Percentiles rank a stretch among this genome's conserved stretches.
Conservation (phyloP, 345 rosid species). For the Durio zibethinus region DNA sequence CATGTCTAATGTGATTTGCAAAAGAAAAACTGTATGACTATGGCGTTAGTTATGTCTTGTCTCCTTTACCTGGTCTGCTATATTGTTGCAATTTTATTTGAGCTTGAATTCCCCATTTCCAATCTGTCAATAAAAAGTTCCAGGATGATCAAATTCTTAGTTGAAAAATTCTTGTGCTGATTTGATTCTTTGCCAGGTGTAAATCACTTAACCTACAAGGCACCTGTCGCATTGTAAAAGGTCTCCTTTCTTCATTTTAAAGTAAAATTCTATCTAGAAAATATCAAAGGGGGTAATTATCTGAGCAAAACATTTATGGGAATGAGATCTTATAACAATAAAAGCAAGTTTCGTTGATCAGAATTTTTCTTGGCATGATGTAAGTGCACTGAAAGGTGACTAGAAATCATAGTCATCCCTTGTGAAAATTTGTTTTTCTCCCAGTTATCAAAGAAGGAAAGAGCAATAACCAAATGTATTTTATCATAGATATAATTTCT, state of each 20-base stretch:
- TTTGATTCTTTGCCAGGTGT: background rate
- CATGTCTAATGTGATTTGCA: background rate
- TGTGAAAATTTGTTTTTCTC: background rate
- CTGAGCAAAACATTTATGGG: background rate
- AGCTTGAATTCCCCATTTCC: background rate
- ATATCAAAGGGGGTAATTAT: background rate
- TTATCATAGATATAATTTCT: background rate
- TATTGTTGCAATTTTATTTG: constrained; percentile 4
- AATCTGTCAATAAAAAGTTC: background rate
- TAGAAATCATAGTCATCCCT: background rate
- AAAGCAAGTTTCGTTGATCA: background rate
- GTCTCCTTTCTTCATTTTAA: background rate
- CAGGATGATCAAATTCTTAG: background rate
- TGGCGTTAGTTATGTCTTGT: constrained; percentile 36
- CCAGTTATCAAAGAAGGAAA: background rate
- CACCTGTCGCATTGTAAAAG: background rate
- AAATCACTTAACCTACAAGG: background rate
- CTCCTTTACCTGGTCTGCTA: constrained; percentile 17
- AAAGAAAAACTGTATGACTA: background rate
- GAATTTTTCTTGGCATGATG: background rate
- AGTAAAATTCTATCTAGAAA: background rate
- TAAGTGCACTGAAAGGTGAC: background rate
- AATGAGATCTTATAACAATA: background rate
- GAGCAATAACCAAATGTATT: background rate
- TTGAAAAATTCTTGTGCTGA: background rate